Conservation (phyloP, 352 stramenopile species). For the Ochromonadaceae sp. region DNA sequence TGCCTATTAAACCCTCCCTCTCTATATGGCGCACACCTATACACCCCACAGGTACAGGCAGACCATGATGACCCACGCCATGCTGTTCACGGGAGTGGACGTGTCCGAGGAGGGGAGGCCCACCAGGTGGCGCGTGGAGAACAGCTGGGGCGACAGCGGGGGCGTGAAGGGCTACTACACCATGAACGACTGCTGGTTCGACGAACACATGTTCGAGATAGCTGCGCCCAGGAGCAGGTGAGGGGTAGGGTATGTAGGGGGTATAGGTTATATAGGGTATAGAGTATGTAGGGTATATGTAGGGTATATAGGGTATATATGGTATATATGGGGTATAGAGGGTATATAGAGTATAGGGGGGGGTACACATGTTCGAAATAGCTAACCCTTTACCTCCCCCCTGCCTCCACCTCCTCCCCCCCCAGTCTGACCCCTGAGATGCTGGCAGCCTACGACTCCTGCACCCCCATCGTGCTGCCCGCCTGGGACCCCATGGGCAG, state of each 20-base stretch:
- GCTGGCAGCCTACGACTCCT: no score
- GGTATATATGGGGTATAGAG: neutral
- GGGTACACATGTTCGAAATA: no score
- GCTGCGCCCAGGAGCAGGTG: neutral
- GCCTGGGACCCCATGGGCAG: no score
- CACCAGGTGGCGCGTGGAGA: conserved; percentile 20
- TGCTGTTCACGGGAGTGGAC: conserved; percentile 26
- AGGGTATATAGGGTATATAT: neutral
- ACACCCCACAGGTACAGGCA: no score
- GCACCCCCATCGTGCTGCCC: no score
- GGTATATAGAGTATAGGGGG: no score
- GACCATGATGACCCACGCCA: conserved; percentile 23
- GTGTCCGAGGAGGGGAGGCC: conserved; percentile 19
- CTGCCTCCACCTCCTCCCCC: neutral
- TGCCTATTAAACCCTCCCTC: no score
- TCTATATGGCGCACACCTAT: no score
- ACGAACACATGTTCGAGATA: conserved; percentile 27
- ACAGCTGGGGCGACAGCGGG: conserved; percentile 19
- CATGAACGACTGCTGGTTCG: conserved; percentile 25
- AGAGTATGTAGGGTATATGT: neutral
- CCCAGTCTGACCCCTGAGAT: no score
- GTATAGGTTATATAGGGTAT: neutral
- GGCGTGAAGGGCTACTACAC: conserved; percentile 23
- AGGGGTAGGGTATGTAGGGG: neutral
- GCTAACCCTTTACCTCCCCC: neutral